Evolutionary conservation across 169 alveolate genomes (phyloP).

Genomic region (Perkinsus chesapeaki): DNA sequence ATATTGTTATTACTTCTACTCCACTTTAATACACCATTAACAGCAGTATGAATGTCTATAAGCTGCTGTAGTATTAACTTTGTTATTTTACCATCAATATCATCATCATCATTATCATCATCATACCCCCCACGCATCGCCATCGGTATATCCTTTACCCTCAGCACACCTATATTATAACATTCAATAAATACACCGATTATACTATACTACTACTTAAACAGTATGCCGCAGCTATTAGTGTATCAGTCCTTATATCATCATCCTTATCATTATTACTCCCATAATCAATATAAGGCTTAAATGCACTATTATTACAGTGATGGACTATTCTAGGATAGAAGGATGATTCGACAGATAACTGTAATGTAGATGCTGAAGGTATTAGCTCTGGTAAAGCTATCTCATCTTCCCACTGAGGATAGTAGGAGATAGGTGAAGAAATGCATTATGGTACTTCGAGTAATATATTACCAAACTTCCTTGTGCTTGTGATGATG

Average conservation of each 20-base stretch:
- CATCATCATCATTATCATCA: too few species aligned
- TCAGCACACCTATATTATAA: not conserved
- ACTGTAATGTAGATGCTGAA: not conserved
- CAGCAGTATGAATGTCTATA: not conserved
- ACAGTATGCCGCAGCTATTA: not conserved
- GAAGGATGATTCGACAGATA: not conserved
- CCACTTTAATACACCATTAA: not conserved
- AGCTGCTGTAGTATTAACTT: not conserved
- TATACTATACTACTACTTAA: not conserved
- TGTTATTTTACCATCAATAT: not conserved
- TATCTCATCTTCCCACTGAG: not conserved
- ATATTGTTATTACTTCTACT: not conserved
- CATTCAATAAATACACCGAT: not conserved
- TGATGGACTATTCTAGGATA: not conserved
- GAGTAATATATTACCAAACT: too few species aligned
- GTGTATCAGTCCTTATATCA: not conserved
- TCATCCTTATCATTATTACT: not conserved
- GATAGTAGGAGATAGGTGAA: not conserved
- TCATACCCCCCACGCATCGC: too few species aligned
- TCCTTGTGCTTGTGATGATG: too few species aligned
- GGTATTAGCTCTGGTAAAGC: not conserved
- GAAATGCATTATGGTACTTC: not conserved
- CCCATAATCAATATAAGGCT: not conserved
- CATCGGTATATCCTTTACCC: not conserved
- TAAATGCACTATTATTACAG: not conserved